Evolutionary conservation across 2,329 filamentous ascomycete species (phyloP).

Genomic region (Colletotrichum caudatum): DNA sequence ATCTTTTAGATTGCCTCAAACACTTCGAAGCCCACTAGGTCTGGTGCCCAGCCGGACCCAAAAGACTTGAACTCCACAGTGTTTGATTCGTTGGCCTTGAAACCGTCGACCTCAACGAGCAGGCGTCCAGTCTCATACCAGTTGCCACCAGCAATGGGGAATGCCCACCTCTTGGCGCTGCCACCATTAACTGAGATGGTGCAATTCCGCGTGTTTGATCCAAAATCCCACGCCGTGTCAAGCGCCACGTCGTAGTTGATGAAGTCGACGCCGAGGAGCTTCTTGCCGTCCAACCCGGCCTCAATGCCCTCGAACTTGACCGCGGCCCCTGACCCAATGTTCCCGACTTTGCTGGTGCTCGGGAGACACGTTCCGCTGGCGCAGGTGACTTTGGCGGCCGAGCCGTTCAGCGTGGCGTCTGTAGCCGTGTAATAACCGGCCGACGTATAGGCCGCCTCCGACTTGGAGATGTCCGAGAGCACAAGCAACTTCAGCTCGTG

Average conservation of each 20-base stretch:
- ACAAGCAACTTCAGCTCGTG: conserved; percentile 57
- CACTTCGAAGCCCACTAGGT: conserved; percentile 57
- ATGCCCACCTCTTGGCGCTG: conserved; percentile 58
- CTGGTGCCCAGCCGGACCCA: conserved; percentile 51
- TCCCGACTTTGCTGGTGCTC: conserved; percentile 56
- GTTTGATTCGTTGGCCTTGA: conserved; percentile 55
- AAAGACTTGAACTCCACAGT: conserved; percentile 49
- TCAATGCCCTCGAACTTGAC: conserved; percentile 52
- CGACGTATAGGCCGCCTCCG: conserved; percentile 43
- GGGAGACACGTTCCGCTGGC: conserved; percentile 56
- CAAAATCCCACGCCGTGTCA: conserved; percentile 48
- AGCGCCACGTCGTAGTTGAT: conserved; percentile 65
- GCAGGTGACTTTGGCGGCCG: conserved; percentile 52
- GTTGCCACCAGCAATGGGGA: conserved; percentile 62
- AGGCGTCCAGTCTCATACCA: conserved; percentile 64
- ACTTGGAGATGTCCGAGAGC: conserved; percentile 50
- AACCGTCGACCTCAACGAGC: conserved; percentile 59
- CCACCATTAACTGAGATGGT: conserved; percentile 61
- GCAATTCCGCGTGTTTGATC: conserved; percentile 63
- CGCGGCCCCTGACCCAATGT: conserved; percentile 51
- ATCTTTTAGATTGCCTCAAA: conserved; percentile 12
- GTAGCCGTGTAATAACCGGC: conserved; percentile 59
- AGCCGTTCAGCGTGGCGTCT: conserved; percentile 52
- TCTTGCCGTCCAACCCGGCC: conserved; percentile 48
- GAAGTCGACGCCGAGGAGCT: conserved; percentile 61